Conservation (phyloP, 192 early-diverging fungal species). For the Podila minutissima region DNA sequence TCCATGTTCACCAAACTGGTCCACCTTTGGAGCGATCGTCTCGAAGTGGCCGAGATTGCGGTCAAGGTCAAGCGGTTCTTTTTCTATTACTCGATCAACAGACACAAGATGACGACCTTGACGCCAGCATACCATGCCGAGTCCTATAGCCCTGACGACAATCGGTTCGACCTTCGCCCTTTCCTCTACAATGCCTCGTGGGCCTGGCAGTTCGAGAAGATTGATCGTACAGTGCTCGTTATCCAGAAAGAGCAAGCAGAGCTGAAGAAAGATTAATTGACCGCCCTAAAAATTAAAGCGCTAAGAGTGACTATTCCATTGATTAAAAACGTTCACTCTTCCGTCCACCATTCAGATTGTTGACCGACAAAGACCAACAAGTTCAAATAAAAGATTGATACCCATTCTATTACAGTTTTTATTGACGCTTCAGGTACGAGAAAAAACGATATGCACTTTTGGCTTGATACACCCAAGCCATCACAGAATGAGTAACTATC, state of each 20-base stretch:
- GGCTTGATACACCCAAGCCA: too few species aligned
- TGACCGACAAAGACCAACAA: too few species aligned
- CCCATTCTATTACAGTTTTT: too few species aligned
- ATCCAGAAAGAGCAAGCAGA: conserved; percentile 20
- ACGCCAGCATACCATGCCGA: conserved; percentile 97
- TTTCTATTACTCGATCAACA: conserved; percentile 96
- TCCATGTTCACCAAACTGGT: conserved; percentile 94
- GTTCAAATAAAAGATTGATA: too few species aligned
- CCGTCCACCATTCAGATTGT: too few species aligned
- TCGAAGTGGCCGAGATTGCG: conserved; percentile 80
- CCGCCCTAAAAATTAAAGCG: not conserved
- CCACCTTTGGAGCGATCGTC: conserved; percentile 74
- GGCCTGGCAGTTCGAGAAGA: conserved; percentile 91
- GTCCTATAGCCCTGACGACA: conserved; percentile 96
- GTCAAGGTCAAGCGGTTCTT: conserved; percentile 96
- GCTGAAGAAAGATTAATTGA: not conserved
- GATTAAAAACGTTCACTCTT: too few species aligned
- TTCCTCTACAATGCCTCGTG: conserved; percentile 95
- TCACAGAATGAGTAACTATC: too few species aligned
- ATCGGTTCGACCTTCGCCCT: conserved; percentile 95
- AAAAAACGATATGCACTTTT: too few species aligned
- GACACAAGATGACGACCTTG: conserved; percentile 98
- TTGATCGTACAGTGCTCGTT: conserved; percentile 66
- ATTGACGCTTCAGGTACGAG: too few species aligned
- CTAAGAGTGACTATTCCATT: too few species aligned